Base-by-base conservation (phyloP, 257 asterid genomes). In the Solanum arcanum region DNA sequence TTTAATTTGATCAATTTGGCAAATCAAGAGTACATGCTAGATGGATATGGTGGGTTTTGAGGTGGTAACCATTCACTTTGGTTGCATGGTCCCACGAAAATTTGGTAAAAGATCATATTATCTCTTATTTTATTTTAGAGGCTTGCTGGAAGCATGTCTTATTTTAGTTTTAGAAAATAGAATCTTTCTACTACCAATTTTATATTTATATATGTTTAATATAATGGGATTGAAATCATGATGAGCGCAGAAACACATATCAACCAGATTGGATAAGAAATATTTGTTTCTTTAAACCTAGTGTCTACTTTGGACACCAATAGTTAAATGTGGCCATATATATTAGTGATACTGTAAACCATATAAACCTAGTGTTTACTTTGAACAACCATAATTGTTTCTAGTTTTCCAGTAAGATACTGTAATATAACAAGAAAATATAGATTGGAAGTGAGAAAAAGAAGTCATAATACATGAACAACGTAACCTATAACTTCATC, bases 11-110 rank as follows among this genome's bases (percentile, higher is more conserved):
- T 33, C 84, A 83, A 86, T 82, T 66, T 76, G 60, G 60, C 68
- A 80, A 15, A 80, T 29, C 66, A 80, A 60, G 68, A 84, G 35
- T 88, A 87, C 49, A 81, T 88, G 41, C 76, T 87, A 59, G 59
- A 88, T 80, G 92, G 89, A 76, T 77, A 86, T 69, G 49, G 88
- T 87, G 92, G 90, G 62, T 56, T 66, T 83, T 87, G 89, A 82
- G 72, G 86, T 75, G 90, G 89, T 81, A 86, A 66, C 85, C 90
- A 78, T 86, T 56, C 80, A 81, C 89, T 21, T 37, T 3, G 5
- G 42, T 74, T 9, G 81, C 52, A 13, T 37, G 49, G 52, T 74
- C 81, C 81, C 81, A 37, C 47, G 5, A 74, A 74, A 37, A 74
- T 20, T 74, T 21, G 82, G 82, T 74, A 74, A 74, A 74, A 37